phyloP scores from a whole-genome alignment of 306 rosid species.

The Coriaria nepalensis region DNA sequence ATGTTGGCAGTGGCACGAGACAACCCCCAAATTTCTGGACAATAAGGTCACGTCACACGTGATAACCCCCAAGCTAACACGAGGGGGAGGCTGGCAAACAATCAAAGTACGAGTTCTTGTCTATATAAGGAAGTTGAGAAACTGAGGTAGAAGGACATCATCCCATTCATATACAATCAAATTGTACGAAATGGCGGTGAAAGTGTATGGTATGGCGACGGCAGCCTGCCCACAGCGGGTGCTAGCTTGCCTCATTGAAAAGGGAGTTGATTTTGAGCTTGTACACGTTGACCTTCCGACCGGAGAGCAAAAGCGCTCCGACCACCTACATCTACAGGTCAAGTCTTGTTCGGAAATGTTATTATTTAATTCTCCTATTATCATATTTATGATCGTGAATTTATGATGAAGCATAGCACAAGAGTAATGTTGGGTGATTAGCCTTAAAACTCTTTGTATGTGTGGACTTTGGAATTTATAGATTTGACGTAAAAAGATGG shows the following conservation, averaged over 20 bases:
- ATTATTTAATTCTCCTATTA: too few species aligned
- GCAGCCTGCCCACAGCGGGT: slow-evolving; percentile 63
- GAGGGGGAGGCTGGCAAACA: too few species aligned
- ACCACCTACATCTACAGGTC: slow-evolving; percentile 46
- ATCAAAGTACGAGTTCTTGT: too few species aligned
- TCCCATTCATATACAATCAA: neutral
- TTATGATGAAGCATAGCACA: too few species aligned
- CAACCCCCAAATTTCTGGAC: slow-evolving; percentile 1
- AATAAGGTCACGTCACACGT: neutral
- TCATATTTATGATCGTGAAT: too few species aligned
- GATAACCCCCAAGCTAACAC: slow-evolving; percentile 1
- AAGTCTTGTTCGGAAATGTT: neutral
- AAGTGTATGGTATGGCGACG: slow-evolving; percentile 29
- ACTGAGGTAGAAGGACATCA: neutral
- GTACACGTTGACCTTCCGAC: slow-evolving; percentile 32
- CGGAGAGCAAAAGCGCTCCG: slow-evolving; percentile 44
- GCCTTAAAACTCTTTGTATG: too few species aligned
- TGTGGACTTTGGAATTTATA: too few species aligned
- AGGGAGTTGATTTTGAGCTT: slow-evolving; percentile 46
- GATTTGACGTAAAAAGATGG: too few species aligned
- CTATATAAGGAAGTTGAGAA: neutral
- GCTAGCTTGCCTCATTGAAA: slow-evolving; percentile 54
- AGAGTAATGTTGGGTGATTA: too few species aligned
- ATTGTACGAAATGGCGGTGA: slow-evolving; percentile 37
- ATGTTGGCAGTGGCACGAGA: neutral